These are phyloP conservation scores for Polysphondylium violaceum DNA, from an alignment of 78 protist genomes.

Conservation along the genomic window DNA sequence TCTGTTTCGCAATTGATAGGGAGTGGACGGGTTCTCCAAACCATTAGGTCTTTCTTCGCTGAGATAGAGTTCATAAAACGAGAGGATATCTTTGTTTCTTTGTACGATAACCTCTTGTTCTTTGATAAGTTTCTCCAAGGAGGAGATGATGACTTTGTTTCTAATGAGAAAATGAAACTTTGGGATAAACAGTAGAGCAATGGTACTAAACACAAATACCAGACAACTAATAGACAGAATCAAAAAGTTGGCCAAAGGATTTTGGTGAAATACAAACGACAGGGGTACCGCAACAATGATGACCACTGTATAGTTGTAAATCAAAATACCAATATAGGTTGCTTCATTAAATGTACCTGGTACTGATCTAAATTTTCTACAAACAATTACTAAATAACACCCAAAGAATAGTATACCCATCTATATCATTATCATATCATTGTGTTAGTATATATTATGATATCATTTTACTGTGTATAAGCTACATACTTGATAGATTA, in stretches of 20 bases:
- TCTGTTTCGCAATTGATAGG: neutral
- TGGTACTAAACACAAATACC: constrained; percentile 32
- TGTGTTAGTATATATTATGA: too few relatives aligned
- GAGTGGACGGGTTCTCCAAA: neutral
- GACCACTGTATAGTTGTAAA: constrained; percentile 44
- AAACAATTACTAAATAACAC: constrained; percentile 60
- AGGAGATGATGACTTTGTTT: constrained; percentile 28
- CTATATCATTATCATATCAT: neutral
- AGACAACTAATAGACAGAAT: constrained; percentile 4
- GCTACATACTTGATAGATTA: constrained; percentile 20
- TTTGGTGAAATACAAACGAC: constrained; percentile 8
- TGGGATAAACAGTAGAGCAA: constrained; percentile 25
- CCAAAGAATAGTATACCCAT: constrained; percentile 54
- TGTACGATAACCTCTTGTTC: constrained; percentile 52
- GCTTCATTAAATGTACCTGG: constrained; percentile 79
- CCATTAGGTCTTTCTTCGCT: neutral
- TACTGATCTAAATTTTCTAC: constrained; percentile 54
- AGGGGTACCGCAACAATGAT: constrained; percentile 37
- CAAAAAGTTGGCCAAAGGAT: constrained; percentile 52
- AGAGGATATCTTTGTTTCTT: constrained; percentile 50
- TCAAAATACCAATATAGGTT: constrained; percentile 68
- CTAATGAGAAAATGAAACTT: constrained; percentile 40
- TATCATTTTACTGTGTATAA: neutral
- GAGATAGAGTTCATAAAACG: constrained; percentile 33
- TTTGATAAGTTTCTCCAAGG: constrained; percentile 33